A percentile compares a stretch with the other conserved stretches of the same genome.
Evolutionary conservation across 108 stramenopile genomes (phyloP).

Genomic region (Cyclotella kingstonii): DNA sequence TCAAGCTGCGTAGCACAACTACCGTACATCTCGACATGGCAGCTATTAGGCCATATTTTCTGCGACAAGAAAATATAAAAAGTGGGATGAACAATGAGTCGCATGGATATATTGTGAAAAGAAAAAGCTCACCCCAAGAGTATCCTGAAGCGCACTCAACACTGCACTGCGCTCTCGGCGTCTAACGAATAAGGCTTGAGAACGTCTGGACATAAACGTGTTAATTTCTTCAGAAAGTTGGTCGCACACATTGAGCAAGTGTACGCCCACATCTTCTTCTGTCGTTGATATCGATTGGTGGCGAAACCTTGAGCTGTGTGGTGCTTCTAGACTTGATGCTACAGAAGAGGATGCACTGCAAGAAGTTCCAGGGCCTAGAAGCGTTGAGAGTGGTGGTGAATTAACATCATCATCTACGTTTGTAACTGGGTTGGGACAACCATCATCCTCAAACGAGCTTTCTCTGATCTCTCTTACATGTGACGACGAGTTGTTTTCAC

Average conservation of each 20-base stretch:
- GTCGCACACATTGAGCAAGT: slow-evolving; percentile 75
- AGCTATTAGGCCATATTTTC: slow-evolving; percentile 65
- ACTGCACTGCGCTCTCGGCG: slow-evolving; percentile 68
- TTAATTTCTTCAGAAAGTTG: slow-evolving; percentile 68
- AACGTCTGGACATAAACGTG: slow-evolving; percentile 75
- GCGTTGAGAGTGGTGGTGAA: slow-evolving; percentile 67
- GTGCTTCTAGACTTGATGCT: slow-evolving; percentile 81
- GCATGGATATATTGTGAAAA: not conserved
- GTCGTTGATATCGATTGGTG: slow-evolving; percentile 38
- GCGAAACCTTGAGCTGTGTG: slow-evolving; percentile 56
- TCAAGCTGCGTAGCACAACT: slow-evolving; percentile 85
- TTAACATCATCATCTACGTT: slow-evolving; percentile 27
- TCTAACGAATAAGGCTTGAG: slow-evolving; percentile 55
- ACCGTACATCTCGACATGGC: slow-evolving; percentile 85
- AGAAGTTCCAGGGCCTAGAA: slow-evolving; percentile 64
- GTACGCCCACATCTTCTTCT: slow-evolving; percentile 82
- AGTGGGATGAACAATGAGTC: not conserved
- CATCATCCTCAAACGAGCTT: not conserved
- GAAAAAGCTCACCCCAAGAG: slow-evolving; percentile 44
- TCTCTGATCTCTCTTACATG: not conserved
- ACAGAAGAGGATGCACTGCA: slow-evolving; percentile 81
- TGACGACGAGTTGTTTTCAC: not conserved
- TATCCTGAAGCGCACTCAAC: slow-evolving; percentile 64
- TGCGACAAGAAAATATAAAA: slow-evolving; percentile 6
- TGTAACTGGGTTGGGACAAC: slow-evolving; percentile 16